A percentile compares a stretch with the other conserved stretches of the same genome.
Conservation (phyloP, 2,329 filamentous ascomycete species). For the Phialophora chinensis region DNA sequence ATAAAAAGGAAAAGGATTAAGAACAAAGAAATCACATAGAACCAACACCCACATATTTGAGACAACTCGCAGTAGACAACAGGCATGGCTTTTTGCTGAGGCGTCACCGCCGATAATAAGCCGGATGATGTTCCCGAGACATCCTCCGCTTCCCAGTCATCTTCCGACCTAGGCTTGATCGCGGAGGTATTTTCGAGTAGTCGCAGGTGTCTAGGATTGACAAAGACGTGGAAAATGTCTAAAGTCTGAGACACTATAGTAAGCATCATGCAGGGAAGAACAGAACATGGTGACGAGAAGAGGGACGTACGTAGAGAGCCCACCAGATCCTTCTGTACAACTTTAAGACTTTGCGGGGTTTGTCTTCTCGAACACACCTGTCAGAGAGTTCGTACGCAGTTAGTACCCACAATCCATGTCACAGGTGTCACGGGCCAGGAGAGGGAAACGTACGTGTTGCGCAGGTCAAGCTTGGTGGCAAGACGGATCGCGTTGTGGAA, state of each 20-base stretch:
- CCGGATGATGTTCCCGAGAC: conserved; percentile 31
- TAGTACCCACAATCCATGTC: conserved; percentile 31
- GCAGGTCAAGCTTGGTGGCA: conserved; percentile 39
- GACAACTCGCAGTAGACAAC: conserved; percentile 39
- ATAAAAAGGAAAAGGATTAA: conserved; percentile 21
- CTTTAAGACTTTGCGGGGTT: conserved; percentile 38
- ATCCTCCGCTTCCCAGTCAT: conserved; percentile 40
- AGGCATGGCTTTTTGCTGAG: conserved; percentile 37
- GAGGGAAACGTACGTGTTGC: conserved; percentile 36
- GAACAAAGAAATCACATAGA: conserved; percentile 26
- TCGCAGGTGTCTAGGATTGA: conserved; percentile 38
- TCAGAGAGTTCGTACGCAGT: conserved; percentile 31
- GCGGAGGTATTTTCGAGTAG: conserved; percentile 36
- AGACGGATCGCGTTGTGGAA: conserved; percentile 39
- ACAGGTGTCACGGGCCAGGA: conserved; percentile 21
- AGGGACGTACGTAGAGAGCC: conserved; percentile 39
- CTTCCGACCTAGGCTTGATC: conserved; percentile 39
- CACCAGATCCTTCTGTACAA: conserved; percentile 40
- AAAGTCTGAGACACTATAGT: conserved; percentile 36
- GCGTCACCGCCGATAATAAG: conserved; percentile 37
- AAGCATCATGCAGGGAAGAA: conserved; percentile 31
- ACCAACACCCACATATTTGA: conserved; percentile 38
- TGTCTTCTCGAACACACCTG: conserved; percentile 40
- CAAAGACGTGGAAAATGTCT: conserved; percentile 40
- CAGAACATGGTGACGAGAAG: conserved; percentile 24